Percentiles rank a stretch among this genome's conserved stretches.
These are phyloP conservation scores for Spergularia bocconei DNA, from an alignment of 148 eudicot genomes.

Conservation along the genomic window DNA sequence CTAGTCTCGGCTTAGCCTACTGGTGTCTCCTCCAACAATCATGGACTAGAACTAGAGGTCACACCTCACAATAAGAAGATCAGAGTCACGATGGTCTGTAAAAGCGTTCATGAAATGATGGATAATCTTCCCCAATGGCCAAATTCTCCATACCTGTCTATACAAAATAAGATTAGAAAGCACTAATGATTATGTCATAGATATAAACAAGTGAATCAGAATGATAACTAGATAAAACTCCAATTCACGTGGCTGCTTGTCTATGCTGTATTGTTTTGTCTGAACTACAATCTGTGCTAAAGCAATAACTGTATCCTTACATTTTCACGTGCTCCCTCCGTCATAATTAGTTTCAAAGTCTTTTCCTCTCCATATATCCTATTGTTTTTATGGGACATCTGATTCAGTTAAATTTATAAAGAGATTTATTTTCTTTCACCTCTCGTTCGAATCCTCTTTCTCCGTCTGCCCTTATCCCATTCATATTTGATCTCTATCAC, in stretches of 20 bases:
- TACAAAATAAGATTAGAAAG: slow-evolving; percentile 19
- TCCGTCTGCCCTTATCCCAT: background rate
- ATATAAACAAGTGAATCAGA: background rate
- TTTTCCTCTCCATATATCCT: background rate
- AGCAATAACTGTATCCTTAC: background rate
- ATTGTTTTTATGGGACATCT: background rate
- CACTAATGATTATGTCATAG: background rate
- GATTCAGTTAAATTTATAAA: background rate
- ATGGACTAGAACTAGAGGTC: background rate
- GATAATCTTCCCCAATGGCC: slow-evolving; percentile 85
- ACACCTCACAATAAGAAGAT: slow-evolving; percentile 87
- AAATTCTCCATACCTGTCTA: slow-evolving; percentile 89
- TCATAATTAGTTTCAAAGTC: background rate
- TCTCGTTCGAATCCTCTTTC: background rate
- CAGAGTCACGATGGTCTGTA: slow-evolving; percentile 98
- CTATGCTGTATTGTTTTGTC: background rate
- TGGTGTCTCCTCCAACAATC: background rate
- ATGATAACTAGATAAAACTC: background rate
- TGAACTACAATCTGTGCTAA: background rate
- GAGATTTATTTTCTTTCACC: background rate
- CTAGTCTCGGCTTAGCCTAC: background rate
- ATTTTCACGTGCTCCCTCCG: background rate
- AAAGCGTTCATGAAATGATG: slow-evolving; percentile 96
- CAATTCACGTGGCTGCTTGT: background rate
- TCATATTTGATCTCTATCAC: too few species aligned